Percentiles rank a stretch among this genome's conserved stretches.
phyloP scores from a whole-genome alignment of 2,329 filamentous ascomycete species.

The Immersiporthe knoxdaviesiana region DNA sequence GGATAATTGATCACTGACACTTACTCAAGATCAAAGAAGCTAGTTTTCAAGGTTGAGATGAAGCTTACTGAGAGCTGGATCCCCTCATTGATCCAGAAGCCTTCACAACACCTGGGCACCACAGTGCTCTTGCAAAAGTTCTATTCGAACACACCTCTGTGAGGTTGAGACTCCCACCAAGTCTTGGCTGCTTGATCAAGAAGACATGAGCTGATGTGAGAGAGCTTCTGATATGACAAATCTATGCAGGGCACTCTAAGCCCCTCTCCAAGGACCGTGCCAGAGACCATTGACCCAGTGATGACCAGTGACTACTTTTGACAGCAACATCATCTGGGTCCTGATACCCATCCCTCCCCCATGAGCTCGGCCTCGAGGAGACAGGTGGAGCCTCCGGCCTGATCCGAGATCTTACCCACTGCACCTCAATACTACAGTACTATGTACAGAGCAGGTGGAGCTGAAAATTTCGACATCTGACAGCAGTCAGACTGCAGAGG shows the following conservation, averaged over 20 bases:
- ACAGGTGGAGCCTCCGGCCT: not conserved
- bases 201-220: no score
- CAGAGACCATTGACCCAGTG: not conserved
- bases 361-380: not conserved
- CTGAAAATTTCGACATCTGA: not conserved
- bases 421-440: not conserved
- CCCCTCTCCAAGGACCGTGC: not conserved
- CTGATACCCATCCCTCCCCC: not conserved
- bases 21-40: no score
- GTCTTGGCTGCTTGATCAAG: no score
- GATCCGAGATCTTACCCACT: not conserved
- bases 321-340: no score
- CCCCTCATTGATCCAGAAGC: not conserved
- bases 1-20: no score
- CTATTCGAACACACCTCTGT: no score
- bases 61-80: not conserved
- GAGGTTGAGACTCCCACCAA: no score
- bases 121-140: no score
- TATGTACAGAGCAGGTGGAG: not conserved
- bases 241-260: rapidly evolving
- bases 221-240: not conserved
- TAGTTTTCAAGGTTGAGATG: not conserved
- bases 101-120: no score
- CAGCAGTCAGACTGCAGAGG: not conserved
- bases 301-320: no score